phyloP scores from a whole-genome alignment of 176 grass and related monocot species.

The Neostapfia colusana region DNA sequence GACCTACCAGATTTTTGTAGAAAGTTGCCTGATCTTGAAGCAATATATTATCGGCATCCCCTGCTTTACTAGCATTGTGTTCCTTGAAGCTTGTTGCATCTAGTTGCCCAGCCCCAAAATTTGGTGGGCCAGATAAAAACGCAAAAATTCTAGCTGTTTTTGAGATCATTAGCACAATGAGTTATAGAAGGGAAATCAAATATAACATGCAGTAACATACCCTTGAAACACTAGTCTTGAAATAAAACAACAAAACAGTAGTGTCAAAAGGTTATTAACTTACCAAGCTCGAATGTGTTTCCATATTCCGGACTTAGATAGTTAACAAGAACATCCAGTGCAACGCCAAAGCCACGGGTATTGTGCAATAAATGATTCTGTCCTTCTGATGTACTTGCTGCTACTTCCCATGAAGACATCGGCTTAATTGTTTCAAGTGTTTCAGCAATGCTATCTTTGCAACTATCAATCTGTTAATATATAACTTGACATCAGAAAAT shows the following conservation, averaged over 20 bases:
- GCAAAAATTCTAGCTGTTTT: conserved; percentile 88
- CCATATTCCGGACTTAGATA: conserved; percentile 81
- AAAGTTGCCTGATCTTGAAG: conserved; percentile 75
- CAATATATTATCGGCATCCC: conserved; percentile 54
- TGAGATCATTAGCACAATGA: conserved; percentile 32
- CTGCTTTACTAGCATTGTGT: conserved; percentile 59
- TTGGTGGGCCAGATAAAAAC: conserved; percentile 87
- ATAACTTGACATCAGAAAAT: conserved; percentile 36
- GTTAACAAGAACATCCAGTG: conserved; percentile 67
- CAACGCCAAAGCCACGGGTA: conserved; percentile 74
- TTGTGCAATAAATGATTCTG: conserved; percentile 65
- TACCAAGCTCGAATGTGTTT: conserved; percentile 76
- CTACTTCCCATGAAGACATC: conserved; percentile 73
- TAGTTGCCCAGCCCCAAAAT: conserved; percentile 81
- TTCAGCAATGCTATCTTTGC: conserved; percentile 72
- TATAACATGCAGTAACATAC: conserved; percentile 10
- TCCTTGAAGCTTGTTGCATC: conserved; percentile 57
- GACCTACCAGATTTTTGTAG: conserved; percentile 86
- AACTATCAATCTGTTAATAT: conserved; percentile 69
- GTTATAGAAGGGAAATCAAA: conserved; percentile 18
- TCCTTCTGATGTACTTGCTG: conserved; percentile 51
- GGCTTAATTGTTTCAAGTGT: conserved; percentile 84
- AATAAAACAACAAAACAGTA: conserved; percentile 27
- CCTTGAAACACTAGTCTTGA: conserved; percentile 26
- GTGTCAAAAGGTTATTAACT: conserved; percentile 27